Conservation (phyloP, 2,329 filamentous ascomycete species). For the Curvularia spicifera region DNA sequence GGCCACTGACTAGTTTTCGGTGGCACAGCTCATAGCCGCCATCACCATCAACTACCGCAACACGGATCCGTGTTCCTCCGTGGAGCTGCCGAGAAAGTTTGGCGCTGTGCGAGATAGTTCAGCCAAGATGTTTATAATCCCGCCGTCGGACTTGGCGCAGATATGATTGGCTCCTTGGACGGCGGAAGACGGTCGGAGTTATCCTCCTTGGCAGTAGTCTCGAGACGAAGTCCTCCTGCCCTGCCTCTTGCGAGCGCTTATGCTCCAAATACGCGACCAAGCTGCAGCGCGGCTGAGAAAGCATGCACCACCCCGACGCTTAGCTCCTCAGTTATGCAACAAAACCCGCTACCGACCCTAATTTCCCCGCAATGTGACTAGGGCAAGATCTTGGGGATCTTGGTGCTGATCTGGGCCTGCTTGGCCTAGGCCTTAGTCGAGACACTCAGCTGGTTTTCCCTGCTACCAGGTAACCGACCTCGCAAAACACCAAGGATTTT, state of each 20-base stretch:
- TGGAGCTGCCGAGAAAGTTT: slow-evolving; percentile 9
- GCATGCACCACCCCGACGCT: slow-evolving; percentile 18
- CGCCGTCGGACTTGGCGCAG: slow-evolving; percentile 18
- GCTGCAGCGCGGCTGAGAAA: slow-evolving; percentile 13
- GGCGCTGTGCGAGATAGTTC: slow-evolving; percentile 7
- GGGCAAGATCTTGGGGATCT: slow-evolving; percentile 16
- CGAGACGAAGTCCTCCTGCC: slow-evolving; percentile 27
- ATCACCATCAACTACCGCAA: slow-evolving; percentile 4
- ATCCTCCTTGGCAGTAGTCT: slow-evolving; percentile 18
- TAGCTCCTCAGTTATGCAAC: slow-evolving; percentile 12
- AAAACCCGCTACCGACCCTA: slow-evolving; percentile 3
- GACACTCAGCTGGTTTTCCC: slow-evolving; percentile 12
- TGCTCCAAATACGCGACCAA: slow-evolving; percentile 1
- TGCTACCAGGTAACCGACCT: slow-evolving; percentile 17
- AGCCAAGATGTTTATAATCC: slow-evolving; percentile 21
- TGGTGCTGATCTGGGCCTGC: slow-evolving; percentile 28
- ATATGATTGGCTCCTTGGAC: slow-evolving; percentile 19
- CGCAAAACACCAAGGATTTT: slow-evolving; percentile 26
- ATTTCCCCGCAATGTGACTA: slow-evolving; percentile 22
- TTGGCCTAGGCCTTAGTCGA: slow-evolving; percentile 29
- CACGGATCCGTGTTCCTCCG: slow-evolving; percentile 23
- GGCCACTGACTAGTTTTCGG: slow-evolving; percentile 9
- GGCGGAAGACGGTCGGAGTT: slow-evolving; percentile 6
- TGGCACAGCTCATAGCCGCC: neutral
- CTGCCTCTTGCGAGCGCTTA: slow-evolving; percentile 10